Conservation (phyloP, 139 green algal species). For the Eudorina sp. region DNA sequence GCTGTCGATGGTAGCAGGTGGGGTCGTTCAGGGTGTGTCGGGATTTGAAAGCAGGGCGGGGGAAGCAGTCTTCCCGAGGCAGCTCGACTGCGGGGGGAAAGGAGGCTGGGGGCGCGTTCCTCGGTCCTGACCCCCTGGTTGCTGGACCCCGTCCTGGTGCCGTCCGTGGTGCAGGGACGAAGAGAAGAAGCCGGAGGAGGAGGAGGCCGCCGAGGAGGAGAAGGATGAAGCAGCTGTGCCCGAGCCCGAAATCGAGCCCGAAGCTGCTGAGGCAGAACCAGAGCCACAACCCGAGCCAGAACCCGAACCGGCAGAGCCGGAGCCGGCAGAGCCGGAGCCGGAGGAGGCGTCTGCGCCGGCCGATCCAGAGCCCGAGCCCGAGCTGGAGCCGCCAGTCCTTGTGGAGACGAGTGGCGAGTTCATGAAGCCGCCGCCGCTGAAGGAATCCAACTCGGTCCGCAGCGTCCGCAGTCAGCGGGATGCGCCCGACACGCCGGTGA, state of each 20-base stretch:
- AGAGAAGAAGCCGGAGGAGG: not conserved
- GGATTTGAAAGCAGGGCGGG: too few relatives aligned
- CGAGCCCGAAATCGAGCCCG: not conserved
- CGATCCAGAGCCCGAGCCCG: not conserved
- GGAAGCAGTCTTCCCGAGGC: too few relatives aligned
- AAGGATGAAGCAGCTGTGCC: not conserved
- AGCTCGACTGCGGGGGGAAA: too few relatives aligned
- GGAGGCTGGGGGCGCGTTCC: too few relatives aligned
- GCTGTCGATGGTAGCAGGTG: too few relatives aligned
- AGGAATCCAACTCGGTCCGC: not conserved
- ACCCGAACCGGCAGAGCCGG: not conserved
- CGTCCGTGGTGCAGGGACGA: not conserved
- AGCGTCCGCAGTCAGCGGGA: not conserved
- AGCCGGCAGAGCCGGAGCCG: not conserved
- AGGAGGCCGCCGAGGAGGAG: not conserved
- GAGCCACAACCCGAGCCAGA: not conserved
- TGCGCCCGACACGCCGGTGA: constrained; percentile 23
- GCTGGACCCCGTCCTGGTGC: not conserved
- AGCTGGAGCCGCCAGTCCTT: not conserved
- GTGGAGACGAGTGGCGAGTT: not conserved
- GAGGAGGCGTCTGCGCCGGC: not conserved
- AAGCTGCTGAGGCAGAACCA: not conserved
- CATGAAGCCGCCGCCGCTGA: not conserved
- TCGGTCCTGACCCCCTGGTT: too few relatives aligned
- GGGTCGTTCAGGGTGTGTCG: too few relatives aligned